Conservation (phyloP, 257 asterid species). For the Ajuga chamaepitys region DNA sequence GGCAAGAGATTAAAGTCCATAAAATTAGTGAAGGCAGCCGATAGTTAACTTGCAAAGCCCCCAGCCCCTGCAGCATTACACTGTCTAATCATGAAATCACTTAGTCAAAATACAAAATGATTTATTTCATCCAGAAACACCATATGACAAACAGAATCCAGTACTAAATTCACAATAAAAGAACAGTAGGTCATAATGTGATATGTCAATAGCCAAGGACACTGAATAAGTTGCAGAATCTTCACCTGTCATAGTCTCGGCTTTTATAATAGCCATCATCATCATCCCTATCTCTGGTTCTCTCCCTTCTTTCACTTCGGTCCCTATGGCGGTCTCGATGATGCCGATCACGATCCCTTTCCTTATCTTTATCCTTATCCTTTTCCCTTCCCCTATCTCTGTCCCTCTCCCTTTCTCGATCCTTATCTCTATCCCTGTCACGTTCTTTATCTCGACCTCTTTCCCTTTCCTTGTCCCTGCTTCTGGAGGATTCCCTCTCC, state of each 20-base stretch:
- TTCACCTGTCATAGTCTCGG: slow-evolving; percentile 75
- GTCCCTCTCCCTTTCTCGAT: slow-evolving; percentile 26
- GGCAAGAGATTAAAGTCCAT: too few species aligned
- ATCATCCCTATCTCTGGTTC: slow-evolving; percentile 66
- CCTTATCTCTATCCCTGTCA: slow-evolving; percentile 27
- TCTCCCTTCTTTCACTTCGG: slow-evolving; percentile 64
- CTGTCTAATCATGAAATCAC: too few species aligned
- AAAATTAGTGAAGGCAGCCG: too few species aligned
- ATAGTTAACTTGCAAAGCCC: too few species aligned
- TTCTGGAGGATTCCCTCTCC: slow-evolving; percentile 37
- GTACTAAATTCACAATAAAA: too few species aligned
- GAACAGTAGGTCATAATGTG: too few species aligned
- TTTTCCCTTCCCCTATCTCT: slow-evolving; percentile 31
- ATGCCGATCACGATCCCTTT: slow-evolving; percentile 56
- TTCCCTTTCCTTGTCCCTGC: slow-evolving; percentile 48
- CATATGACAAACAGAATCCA: too few species aligned
- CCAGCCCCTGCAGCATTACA: too few species aligned
- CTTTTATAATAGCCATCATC: slow-evolving; percentile 50
- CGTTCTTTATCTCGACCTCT: slow-evolving; percentile 33
- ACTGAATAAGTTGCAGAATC: slow-evolving; percentile 3
- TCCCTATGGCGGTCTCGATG: slow-evolving; percentile 69
- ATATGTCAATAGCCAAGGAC: too few species aligned
- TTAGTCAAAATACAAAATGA: too few species aligned
- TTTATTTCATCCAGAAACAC: too few species aligned
- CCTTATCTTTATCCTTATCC: slow-evolving; percentile 41